A percentile compares a stretch with the other conserved stretches of the same genome.
Conservation (phyloP, 2,329 filamentous ascomycete species). For the Triangularia setosa region DNA sequence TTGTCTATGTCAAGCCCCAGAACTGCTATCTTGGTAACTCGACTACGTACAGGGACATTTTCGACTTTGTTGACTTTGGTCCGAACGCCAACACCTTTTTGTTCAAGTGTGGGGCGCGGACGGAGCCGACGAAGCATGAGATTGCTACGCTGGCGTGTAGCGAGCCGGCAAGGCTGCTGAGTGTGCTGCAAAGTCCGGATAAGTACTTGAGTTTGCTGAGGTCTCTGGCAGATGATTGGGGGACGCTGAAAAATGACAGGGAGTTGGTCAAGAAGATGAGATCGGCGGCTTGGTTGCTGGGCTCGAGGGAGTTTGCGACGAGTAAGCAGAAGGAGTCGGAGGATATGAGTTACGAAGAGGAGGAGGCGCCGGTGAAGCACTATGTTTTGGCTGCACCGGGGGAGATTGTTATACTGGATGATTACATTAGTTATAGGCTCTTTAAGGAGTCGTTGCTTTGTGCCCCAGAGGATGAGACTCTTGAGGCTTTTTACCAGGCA, state of each 20-base stretch:
- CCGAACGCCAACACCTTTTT: slow-evolving; percentile 83
- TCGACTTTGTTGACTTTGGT: slow-evolving; percentile 96
- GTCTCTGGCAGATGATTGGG: slow-evolving; percentile 70
- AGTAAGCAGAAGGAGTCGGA: slow-evolving; percentile 46
- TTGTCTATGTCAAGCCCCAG: slow-evolving; percentile 62
- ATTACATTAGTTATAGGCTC: slow-evolving; percentile 81
- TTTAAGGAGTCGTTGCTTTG: slow-evolving; percentile 84
- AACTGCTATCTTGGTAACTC: slow-evolving; percentile 76
- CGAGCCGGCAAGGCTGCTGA: slow-evolving; percentile 77
- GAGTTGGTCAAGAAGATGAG: slow-evolving; percentile 74
- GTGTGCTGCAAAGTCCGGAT: slow-evolving; percentile 73
- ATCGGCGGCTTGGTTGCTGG: slow-evolving; percentile 71
- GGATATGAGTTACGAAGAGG: slow-evolving; percentile 50
- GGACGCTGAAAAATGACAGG: slow-evolving; percentile 71
- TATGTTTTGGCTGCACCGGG: slow-evolving; percentile 71
- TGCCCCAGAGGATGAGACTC: slow-evolving; percentile 80
- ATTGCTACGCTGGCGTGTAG: slow-evolving; percentile 78
- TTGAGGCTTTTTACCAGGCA: slow-evolving; percentile 80
- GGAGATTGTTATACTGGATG: slow-evolving; percentile 76
- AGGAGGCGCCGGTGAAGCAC: slow-evolving; percentile 64
- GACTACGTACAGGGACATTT: slow-evolving; percentile 75
- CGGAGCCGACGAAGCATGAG: slow-evolving; percentile 82
- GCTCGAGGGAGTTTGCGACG: slow-evolving; percentile 67
- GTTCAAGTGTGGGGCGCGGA: slow-evolving; percentile 82
- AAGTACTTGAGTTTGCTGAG: slow-evolving; percentile 83